Percentiles rank a stretch among this genome's conserved stretches.
Conservation (phyloP, 1,139 yeast species). For the Yamadazyma atmosphaerica region DNA sequence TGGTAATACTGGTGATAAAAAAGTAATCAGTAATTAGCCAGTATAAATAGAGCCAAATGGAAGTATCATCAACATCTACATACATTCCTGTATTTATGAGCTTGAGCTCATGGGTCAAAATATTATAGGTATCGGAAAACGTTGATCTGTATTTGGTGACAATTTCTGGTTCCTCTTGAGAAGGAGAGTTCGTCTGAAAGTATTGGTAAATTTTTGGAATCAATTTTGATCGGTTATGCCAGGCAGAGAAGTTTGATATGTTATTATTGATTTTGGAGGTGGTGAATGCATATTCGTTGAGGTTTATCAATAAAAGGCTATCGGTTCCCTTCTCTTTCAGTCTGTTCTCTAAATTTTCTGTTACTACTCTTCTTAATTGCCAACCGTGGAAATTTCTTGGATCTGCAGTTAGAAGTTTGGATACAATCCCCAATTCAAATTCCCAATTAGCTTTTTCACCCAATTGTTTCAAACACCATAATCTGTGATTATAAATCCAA, state of each 20-base stretch:
- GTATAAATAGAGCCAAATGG: conserved; percentile 84
- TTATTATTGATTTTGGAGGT: conserved; percentile 75
- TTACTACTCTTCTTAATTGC: conserved; percentile 84
- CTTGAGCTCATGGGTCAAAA: conserved; percentile 51
- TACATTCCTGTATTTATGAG: conserved; percentile 81
- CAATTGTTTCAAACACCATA: conserved; percentile 70
- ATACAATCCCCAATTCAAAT: conserved; percentile 66
- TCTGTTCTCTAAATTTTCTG: conserved; percentile 38
- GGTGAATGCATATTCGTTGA: conserved; percentile 72
- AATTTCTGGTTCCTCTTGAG: conserved; percentile 20
- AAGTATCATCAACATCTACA: conserved; percentile 92
- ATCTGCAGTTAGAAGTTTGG: conserved; percentile 67
- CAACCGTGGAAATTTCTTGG: conserved; percentile 92
- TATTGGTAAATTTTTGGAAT: conserved; percentile 51
- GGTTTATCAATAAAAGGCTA: conserved; percentile 21
- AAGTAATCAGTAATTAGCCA: conserved; percentile 72
- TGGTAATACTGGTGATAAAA: conserved; percentile 32
- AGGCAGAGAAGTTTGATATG: conserved; percentile 91
- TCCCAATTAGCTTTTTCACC: conserved; percentile 60
- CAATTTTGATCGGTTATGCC: conserved; percentile 86
- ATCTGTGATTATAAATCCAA: conserved; percentile 95
- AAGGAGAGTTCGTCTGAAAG: conserved; percentile 13
- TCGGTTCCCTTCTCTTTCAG: conserved; percentile 6
- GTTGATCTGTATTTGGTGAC: conserved; percentile 12
- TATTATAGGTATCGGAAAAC: conserved; percentile 23